phyloP scores from a whole-genome alignment of 2,329 filamentous ascomycete species.

The Exophiala spinifera region DNA sequence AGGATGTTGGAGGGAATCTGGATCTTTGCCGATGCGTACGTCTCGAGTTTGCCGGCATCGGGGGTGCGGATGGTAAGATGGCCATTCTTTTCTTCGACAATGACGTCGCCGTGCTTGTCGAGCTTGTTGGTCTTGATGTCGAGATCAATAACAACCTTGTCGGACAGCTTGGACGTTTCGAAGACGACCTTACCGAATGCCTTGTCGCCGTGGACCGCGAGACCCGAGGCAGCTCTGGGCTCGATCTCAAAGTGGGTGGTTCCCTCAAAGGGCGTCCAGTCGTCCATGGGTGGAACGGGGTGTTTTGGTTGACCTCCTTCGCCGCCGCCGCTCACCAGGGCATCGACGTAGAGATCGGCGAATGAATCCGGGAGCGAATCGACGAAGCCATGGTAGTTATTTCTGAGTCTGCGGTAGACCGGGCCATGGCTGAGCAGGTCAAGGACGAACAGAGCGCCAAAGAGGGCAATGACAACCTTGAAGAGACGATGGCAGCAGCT shows the following conservation, averaged over 20 bases:
- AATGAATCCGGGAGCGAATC: too few species aligned
- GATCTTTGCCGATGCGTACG: conserved; percentile 12
- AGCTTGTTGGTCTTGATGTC: conserved; percentile 23
- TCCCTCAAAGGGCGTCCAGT: conserved; percentile 18
- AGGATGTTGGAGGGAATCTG: conserved; percentile 24
- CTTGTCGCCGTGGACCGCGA: conserved; percentile 11
- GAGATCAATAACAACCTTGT: conserved; percentile 19
- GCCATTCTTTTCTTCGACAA: conserved; percentile 18
- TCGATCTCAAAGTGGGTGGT: conserved; percentile 23
- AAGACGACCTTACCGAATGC: conserved; percentile 22
- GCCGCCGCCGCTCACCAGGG: not conserved
- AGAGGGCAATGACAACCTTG: conserved; percentile 4
- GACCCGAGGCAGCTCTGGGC: conserved; percentile 11
- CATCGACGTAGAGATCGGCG: too few species aligned
- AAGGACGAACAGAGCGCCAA: conserved; percentile 6
- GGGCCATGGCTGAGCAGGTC: conserved; percentile 2
- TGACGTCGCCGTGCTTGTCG: conserved; percentile 14
- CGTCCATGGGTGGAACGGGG: conserved; percentile 61
- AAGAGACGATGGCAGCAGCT: conserved; percentile 2
- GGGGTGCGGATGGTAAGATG: conserved; percentile 15
- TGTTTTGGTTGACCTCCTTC: conserved; percentile 90
- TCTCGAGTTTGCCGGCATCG: conserved; percentile 8
- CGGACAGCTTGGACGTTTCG: conserved; percentile 18
- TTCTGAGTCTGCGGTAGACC: not conserved
- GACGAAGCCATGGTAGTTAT: conserved; percentile 11